Evolutionary conservation across 768 basidiomycete species (phyloP).

Genomic region (Coprinellus micaceus): DNA sequence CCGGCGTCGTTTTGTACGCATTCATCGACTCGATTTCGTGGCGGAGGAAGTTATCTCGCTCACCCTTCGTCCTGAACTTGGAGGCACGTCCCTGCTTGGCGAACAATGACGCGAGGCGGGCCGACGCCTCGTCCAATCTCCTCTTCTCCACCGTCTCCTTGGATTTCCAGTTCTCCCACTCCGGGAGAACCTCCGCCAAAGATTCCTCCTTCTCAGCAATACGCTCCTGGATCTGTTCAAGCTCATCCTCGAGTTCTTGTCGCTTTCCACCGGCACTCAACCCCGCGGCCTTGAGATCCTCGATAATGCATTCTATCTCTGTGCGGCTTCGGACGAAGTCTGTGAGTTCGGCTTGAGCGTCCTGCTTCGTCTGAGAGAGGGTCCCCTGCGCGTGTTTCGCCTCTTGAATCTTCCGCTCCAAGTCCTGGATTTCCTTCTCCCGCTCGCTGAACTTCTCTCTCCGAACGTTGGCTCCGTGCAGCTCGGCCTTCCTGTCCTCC

Average conservation of each 20-base stretch:
- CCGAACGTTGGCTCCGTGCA: conserved; percentile 79
- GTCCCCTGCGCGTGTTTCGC: conserved; percentile 71
- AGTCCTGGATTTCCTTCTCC: conserved; percentile 80
- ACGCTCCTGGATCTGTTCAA: conserved; percentile 53
- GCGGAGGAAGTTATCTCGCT: conserved; percentile 80
- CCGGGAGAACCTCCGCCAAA: conserved; percentile 62
- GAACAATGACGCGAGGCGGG: conserved; percentile 69
- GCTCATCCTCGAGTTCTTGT: conserved; percentile 60
- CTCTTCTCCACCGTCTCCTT: conserved; percentile 55
- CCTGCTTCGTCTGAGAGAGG: conserved; percentile 62
- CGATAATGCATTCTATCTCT: conserved; percentile 79
- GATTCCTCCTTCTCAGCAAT: conserved; percentile 61
- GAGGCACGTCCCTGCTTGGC: conserved; percentile 88
- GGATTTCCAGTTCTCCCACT: conserved; percentile 59
- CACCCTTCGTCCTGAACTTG: conserved; percentile 77
- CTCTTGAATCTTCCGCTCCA: conserved; percentile 71
- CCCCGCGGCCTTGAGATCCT: conserved; percentile 68
- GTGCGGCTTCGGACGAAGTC: conserved; percentile 84
- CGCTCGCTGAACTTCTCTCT: conserved; percentile 78
- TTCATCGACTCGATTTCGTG: conserved; percentile 74
- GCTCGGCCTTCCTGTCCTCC: conserved; percentile 75
- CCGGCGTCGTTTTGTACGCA: conserved; percentile 54
- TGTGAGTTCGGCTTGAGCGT: conserved; percentile 77
- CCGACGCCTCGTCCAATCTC: conserved; percentile 70
- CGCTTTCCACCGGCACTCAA: conserved; percentile 63